Evolutionary conservation across 176 grass and related monocot species (phyloP), one percentile per base, ranked within the genome.

Genomic region (Rhynchospora pubera): DNA sequence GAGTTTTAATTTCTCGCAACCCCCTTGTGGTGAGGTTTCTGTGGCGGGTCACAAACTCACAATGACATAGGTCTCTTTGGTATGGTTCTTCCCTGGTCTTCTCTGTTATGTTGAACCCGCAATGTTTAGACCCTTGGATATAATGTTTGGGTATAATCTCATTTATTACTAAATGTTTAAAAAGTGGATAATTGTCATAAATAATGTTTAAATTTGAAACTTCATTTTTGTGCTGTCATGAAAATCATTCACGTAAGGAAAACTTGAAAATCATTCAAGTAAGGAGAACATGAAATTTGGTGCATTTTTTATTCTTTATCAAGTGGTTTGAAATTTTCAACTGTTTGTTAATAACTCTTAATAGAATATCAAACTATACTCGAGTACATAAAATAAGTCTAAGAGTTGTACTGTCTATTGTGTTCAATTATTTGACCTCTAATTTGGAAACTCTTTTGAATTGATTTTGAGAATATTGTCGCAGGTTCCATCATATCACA

Each of bases 31-130:
- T 55, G 50, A 22, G 72, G 23, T 55, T 53, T 76, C 47, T 76
- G 23, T 76, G 72, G 47, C 14, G 72, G 72, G 72, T 76, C 72
- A 76, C n/a, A n/a, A n/a, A n/a, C n/a, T n/a, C n/a, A n/a, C 21
- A 18, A 30, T 55, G 47, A 76, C 48, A 74, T 13, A 39, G 28
- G 63, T 2, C 60, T 66, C 65, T 11, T 51, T 51, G 48, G 10
- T 7, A 51, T 51, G 10, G 48, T 51, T 51, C 48, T 51, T 7
- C 6, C 48, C 34, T 39, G 34, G 4, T 39, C 34, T 66, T 18
- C 5, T 39, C 7, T 66, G 34, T 66, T 18, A 2, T 66, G 10
- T 74, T 44, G 4, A 24, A 51, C 51, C 69, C 4, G 21, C 14
- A 13, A 69, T 51, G 69, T 74, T 74, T 9, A 51, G 45, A 74